Evolutionary conservation across 768 basidiomycete species (phyloP).

Genomic region (Boletus insuetus): DNA sequence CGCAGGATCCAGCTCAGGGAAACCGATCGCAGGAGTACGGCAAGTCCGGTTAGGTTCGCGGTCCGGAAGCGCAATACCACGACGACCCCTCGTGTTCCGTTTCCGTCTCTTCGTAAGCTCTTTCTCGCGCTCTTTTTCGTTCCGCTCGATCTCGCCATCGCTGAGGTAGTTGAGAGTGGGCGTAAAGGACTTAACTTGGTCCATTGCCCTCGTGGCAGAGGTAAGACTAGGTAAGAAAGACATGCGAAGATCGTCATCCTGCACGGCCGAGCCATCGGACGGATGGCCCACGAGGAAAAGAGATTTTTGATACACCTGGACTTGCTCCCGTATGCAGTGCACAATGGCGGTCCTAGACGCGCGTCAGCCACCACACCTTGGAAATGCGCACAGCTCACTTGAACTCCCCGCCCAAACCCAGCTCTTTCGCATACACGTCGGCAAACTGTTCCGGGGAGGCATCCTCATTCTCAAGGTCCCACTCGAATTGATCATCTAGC

Average conservation of each 20-base stretch:
- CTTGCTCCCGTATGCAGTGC: constrained; percentile 94
- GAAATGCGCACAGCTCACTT: constrained; percentile 47
- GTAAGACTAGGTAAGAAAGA: constrained; percentile 84
- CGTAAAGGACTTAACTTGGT: constrained; percentile 78
- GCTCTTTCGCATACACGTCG: constrained; percentile 76
- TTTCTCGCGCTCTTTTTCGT: constrained; percentile 92
- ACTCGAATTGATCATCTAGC: constrained; percentile 95
- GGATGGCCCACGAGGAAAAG: constrained; percentile 88
- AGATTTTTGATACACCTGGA: constrained; percentile 87
- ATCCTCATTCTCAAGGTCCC: constrained; percentile 82
- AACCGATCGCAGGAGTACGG: constrained; percentile 84
- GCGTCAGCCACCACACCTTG: constrained; percentile 9
- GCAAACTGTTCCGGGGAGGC: constrained; percentile 94
- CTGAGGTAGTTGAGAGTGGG: constrained; percentile 88
- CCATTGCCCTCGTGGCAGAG: constrained; percentile 67
- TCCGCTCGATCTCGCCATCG: constrained; percentile 84
- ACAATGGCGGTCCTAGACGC: constrained; percentile 84
- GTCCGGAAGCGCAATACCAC: constrained; percentile 85
- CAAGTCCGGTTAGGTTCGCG: constrained; percentile 90
- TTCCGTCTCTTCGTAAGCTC: constrained; percentile 84
- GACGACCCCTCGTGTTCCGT: constrained; percentile 75
- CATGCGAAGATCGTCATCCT: constrained; percentile 88
- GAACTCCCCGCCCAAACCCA: constrained; percentile 92
- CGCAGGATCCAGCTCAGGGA: constrained; percentile 74
- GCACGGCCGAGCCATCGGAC: constrained; percentile 70